Base-by-base conservation (phyloP, 2,329 filamentous ascomycete species). In the Beauveria caledonica region DNA sequence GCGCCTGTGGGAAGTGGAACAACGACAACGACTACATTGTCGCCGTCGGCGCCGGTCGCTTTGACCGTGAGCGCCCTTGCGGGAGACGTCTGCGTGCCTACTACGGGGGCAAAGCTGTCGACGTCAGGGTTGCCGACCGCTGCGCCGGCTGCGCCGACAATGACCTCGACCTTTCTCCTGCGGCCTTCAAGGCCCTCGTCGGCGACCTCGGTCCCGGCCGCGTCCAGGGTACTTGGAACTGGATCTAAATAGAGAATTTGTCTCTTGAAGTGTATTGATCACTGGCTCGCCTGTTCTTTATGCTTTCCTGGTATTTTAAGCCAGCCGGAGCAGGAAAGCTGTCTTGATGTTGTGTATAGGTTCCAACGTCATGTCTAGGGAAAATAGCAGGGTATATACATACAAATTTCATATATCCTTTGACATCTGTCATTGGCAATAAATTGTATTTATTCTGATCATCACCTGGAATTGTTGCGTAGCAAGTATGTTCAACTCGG, bases 41-140 rank as follows among this genome's bases (percentile, higher is more conserved):
- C 40, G 83, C 89, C 0, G 78, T 93, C 0, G 87, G 86, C 2
- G 82, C 86, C 66, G 68, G 79, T n/a, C 69, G 89, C 5, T 93
- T 84, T 68, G 88, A 92, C 69, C 78, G 83, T 0, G 76, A 76
- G 1, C 73, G 75, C 4, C 69, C 74, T 1, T 93, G 90, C 67
- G 86, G 86, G 2, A 76, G 77, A 67, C 84, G 78, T 70, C 81
- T 94, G n/a, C 77, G 86, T 27, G 80, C 89, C 29, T 76, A 73
- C 51, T 75, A 85, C n/a, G n/a, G n/a, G n/a, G n/a, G n/a, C 61
- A 74, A 74, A 39, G 70, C 79, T 45, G 77, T 85, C 13, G 83
- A 86, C 64, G 78, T 89, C 27, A 85, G 74, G 21, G 83, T 91
- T 7, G 86, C 90, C 6, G 88, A 91, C 72, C 78, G 86, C 56